phyloP scores from a whole-genome alignment of 23 red algal genomes.

The Gracilaria vermiculophylla region DNA sequence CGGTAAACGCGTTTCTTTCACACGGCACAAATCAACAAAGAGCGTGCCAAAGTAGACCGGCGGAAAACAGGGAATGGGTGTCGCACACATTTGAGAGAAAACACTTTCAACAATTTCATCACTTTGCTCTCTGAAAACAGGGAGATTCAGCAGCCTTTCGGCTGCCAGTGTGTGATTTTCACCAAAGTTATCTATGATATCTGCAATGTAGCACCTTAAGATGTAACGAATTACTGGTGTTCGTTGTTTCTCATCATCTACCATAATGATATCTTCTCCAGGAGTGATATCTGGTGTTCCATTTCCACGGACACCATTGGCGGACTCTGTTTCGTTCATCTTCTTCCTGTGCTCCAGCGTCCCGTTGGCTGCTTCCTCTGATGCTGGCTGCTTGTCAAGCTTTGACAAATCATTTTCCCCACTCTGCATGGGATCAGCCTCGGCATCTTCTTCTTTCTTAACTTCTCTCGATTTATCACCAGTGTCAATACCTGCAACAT shows the following conservation, averaged over 20 bases:
- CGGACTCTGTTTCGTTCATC: neutral
- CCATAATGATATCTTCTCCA: neutral
- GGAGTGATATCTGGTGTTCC: neutral
- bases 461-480: neutral
- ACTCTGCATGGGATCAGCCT: neutral
- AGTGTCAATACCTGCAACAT: neutral
- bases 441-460: neutral
- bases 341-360: neutral
- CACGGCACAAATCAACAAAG: slow-evolving; percentile 91
- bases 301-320: neutral
- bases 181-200: slow-evolving; percentile 80
- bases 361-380: neutral
- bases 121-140: slow-evolving; percentile 53
- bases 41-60: slow-evolving; percentile 84
- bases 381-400: neutral
- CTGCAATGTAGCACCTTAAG: slow-evolving; percentile 40
- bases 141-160: slow-evolving; percentile 48
- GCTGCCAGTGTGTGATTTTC: slow-evolving; percentile 58
- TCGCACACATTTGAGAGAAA: slow-evolving; percentile 73
- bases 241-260: neutral
- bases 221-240: slow-evolving; percentile 37
- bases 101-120: slow-evolving; percentile 73
- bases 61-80: slow-evolving; percentile 55
- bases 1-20: slow-evolving; percentile 80
- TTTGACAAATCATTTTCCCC: neutral